Evolutionary conservation across 495 filamentous ascomycete species (phyloP).

Genomic region (Evansstolkia leycettana): DNA sequence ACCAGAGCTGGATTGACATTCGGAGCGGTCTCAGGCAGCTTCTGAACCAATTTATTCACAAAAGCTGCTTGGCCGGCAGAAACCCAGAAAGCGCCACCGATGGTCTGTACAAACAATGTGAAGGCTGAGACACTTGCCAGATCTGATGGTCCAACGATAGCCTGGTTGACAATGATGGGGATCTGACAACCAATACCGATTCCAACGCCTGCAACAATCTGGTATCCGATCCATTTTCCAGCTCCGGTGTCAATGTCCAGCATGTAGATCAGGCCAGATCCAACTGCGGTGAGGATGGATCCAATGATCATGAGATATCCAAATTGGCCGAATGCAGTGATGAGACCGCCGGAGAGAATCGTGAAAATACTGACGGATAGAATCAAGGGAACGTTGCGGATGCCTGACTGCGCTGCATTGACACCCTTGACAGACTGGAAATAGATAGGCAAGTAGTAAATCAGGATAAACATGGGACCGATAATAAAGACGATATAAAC

Average conservation of each 20-base stretch:
- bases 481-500: constrained; percentile 14
- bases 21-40: constrained; percentile 24
- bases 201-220: constrained; percentile 39
- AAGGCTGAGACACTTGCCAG: constrained; percentile 11
- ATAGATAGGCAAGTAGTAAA: constrained; percentile 41
- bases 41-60: constrained; percentile 23
- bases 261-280: constrained; percentile 47
- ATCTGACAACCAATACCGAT: constrained; percentile 19
- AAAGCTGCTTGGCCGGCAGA: constrained; percentile 36
- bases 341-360: constrained; percentile 39
- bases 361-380: constrained; percentile 29
- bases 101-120: constrained; percentile 15
- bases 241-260: constrained; percentile 32
- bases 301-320: constrained; percentile 32
- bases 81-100: constrained; percentile 37
- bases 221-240: constrained; percentile 50
- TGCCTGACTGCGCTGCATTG: constrained; percentile 47
- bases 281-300: constrained; percentile 41
- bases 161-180: constrained; percentile 21
- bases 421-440: constrained; percentile 64
- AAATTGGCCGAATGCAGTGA: constrained; percentile 45
- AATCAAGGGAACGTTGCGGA: constrained; percentile 51
- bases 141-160: constrained; percentile 9
- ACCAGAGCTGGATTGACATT: constrained; percentile 26
- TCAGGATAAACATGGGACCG: constrained; percentile 8